These are phyloP conservation scores for Ophiosphaerella herpotricha DNA, from an alignment of 2,329 filamentous ascomycete species.

Conservation along the genomic window DNA sequence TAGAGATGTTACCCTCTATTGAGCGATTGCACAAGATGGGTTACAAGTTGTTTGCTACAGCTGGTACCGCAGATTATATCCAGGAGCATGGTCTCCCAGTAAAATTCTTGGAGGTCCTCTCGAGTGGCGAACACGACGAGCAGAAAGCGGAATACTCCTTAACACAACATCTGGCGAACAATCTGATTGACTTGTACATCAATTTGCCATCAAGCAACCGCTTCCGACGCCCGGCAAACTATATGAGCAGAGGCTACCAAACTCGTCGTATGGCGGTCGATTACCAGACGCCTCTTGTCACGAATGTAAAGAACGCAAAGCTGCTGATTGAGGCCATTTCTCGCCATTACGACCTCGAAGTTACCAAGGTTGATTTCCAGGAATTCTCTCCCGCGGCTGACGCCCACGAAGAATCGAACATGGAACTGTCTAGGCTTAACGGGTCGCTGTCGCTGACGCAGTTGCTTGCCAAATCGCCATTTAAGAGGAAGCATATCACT, in stretches of 20 bases:
- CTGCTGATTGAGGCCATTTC: slow-evolving; percentile 93
- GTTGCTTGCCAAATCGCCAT: slow-evolving; percentile 77
- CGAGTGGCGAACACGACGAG: slow-evolving; percentile 65
- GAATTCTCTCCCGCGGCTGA: slow-evolving; percentile 64
- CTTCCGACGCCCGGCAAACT: slow-evolving; percentile 94
- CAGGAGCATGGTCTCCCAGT: slow-evolving; percentile 90
- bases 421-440: slow-evolving; percentile 60
- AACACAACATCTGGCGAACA: slow-evolving; percentile 94
- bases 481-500: slow-evolving; percentile 87
- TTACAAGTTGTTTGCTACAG: slow-evolving; percentile 94
- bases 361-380: slow-evolving; percentile 86
- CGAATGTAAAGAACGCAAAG: slow-evolving; percentile 99
- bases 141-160: slow-evolving; percentile 96
- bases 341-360: slow-evolving; percentile 81
- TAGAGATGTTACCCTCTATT: slow-evolving; percentile 93
- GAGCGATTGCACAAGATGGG: slow-evolving; percentile 87
- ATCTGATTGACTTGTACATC: slow-evolving; percentile 98
- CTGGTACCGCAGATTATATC: slow-evolving; percentile 94
- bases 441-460: slow-evolving; percentile 65
- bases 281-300: slow-evolving; percentile 94
- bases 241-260: slow-evolving; percentile 97
- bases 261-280: slow-evolving; percentile 98
- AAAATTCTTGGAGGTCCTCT: slow-evolving; percentile 87
- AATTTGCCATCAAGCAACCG: slow-evolving; percentile 98
- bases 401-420: slow-evolving; percentile 30